Evolutionary conservation across 2,329 filamentous ascomycete species (phyloP).

Genomic region (Calonectria multiphialidica): DNA sequence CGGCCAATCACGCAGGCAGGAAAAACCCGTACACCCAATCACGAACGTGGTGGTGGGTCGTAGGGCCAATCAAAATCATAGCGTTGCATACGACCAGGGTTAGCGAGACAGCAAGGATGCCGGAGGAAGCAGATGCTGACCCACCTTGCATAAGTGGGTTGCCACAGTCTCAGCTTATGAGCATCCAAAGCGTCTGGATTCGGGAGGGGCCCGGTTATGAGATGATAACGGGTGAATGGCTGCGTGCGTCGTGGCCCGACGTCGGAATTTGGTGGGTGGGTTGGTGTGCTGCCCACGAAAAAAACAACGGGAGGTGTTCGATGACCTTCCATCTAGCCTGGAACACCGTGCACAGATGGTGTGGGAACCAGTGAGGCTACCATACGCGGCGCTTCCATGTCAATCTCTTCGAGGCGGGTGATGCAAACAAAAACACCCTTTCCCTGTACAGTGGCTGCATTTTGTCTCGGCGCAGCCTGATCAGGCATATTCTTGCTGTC

Average conservation of each 20-base stretch:
- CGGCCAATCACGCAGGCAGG: conserved; percentile 30
- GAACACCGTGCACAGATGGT: not conserved
- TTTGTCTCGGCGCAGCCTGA: not conserved
- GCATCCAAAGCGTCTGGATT: not conserved
- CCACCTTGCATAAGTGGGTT: conserved; percentile 25
- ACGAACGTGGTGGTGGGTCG: conserved; percentile 10
- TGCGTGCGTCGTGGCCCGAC: not conserved
- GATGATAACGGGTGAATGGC: not conserved
- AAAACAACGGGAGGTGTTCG: not conserved
- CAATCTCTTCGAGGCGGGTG: not conserved
- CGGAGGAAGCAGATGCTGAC: conserved; percentile 18
- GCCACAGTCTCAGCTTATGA: conserved; percentile 15
- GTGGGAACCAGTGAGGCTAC: not conserved
- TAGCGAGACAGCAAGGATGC: not conserved
- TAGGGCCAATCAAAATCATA: not conserved
- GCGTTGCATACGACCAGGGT: not conserved
- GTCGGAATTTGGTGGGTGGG: not conserved
- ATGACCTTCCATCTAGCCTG: not conserved
- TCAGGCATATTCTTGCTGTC: not conserved
- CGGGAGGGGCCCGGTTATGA: not conserved
- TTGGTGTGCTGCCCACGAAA: not conserved
- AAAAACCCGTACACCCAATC: conserved; percentile 20
- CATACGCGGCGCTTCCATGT: not conserved
- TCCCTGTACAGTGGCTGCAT: not conserved
- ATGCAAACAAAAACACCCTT: not conserved